Evolutionary conservation across 73 alveolate genomes (phyloP), one percentile per base, ranked within the genome.

Genomic region (Paramecium tetraurelia): DNA sequence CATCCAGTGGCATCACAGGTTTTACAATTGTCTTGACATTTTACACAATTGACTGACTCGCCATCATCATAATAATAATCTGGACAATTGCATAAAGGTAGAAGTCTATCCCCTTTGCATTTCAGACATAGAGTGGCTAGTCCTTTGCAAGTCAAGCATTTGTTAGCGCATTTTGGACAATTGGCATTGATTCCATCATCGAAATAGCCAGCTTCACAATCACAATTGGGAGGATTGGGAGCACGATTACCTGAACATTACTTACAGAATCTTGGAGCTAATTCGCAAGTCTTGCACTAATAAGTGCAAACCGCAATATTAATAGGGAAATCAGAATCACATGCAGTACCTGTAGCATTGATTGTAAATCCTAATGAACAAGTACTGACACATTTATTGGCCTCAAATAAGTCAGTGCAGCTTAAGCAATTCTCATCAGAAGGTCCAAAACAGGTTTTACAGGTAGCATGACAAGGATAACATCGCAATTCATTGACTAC

Each of bases 381-480:
- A 14, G 12, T 10, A n/a, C 8, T 36, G 6, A 72, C 86, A 72
- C 86, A 72, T 36, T 72, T 2, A 72, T 72, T 29, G 5, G 46
- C 36, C 8, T 72, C 14, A 18, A 72, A 72, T 36, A 72, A 18
- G 18, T 36, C 35, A 0, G 63, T 20, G 21, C 86, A 72, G 5
- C 41, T 72, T 72, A 72, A 72, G 18, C 86, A 72, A 72, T 33
- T 12, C 3, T 72, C 57, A 72, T 9, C 35, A 72, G 59, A 7
- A 16, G 59, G 59, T 20, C 86, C 86, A 72, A 72, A 72, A n/a
- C 86, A 72, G 5, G 86, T 72, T 72, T 33, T 38, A 36, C 86
- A 72, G 4, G 86, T 36, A 2, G 63, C n/a, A 38, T 72, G 86
- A 72, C 86, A 72, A 5, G 63, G n/a, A 36, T 31, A 33, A 7